Percentiles rank a stretch among this genome's conserved stretches.
phyloP scores from a whole-genome alignment of 2,329 filamentous ascomycete genomes.

The Cladosporium sp. region DNA sequence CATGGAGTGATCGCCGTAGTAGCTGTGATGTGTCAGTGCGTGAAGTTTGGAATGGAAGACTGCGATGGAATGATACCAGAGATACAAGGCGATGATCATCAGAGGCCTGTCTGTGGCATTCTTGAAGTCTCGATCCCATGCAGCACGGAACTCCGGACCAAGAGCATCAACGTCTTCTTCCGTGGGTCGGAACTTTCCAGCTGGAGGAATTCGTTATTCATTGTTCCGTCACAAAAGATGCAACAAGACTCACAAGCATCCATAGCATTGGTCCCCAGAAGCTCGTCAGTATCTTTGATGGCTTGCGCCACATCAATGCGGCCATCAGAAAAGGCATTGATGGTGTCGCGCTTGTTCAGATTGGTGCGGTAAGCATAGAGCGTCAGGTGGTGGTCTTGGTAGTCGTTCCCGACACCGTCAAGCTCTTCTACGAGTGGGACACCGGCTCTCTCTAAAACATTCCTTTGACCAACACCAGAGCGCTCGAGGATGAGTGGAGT shows the following conservation, averaged over 20 bases:
- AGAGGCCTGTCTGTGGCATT: constrained; percentile 49
- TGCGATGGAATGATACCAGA: constrained; percentile 31
- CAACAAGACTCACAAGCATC: constrained; percentile 44
- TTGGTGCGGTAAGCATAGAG: constrained; percentile 55
- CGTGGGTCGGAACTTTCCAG: constrained; percentile 57
- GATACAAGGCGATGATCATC: constrained; percentile 46
- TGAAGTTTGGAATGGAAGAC: neutral
- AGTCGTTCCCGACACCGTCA: constrained; percentile 55
- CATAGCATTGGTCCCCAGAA: constrained; percentile 59
- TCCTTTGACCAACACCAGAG: constrained; percentile 59
- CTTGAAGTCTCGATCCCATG: constrained; percentile 60
- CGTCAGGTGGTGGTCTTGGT: constrained; percentile 59
- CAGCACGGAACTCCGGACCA: constrained; percentile 53
- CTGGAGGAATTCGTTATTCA: constrained; percentile 19
- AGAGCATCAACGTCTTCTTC: constrained; percentile 54
- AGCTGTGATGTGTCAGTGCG: constrained; percentile 17
- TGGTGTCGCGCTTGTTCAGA: constrained; percentile 49
- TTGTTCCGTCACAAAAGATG: neutral
- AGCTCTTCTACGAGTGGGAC: constrained; percentile 50
- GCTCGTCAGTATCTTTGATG: constrained; percentile 49
- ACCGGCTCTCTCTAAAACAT: constrained; percentile 48
- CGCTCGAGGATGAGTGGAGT: constrained; percentile 61
- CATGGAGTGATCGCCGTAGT: constrained; percentile 35
- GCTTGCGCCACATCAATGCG: constrained; percentile 49
- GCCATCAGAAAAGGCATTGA: constrained; percentile 56